Percentiles rank a stretch among this genome's conserved stretches.
phyloP scores from a whole-genome alignment of 116 monocot genomes.

The Dioscorea cayenensis region DNA sequence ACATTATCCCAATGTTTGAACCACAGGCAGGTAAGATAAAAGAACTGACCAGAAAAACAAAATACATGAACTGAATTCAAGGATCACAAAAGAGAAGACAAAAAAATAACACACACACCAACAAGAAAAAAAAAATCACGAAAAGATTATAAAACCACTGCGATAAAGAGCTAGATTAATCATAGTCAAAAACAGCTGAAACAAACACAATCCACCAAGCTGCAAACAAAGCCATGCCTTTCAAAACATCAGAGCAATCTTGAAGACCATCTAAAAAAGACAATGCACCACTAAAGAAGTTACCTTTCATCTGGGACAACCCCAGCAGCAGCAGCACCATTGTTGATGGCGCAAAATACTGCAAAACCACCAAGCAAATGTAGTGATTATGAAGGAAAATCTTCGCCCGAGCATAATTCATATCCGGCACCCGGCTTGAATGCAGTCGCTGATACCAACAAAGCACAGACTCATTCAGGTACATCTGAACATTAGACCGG shows the following conservation, averaged over 20 bases:
- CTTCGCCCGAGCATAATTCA: constrained; percentile 82
- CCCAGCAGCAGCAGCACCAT: constrained; percentile 59
- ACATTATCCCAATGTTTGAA: too few species aligned
- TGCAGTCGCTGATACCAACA: constrained; percentile 93
- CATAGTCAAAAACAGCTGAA: constrained; percentile 46
- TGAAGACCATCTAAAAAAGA: neutral
- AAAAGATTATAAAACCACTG: constrained; percentile 17
- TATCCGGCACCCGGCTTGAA: constrained; percentile 37
- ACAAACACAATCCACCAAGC: constrained; percentile 79
- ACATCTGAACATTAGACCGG: constrained; percentile 60
- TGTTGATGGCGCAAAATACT: constrained; percentile 59
- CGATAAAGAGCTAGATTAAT: constrained; percentile 42
- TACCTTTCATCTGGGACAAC: constrained; percentile 50
- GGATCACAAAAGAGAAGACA: too few species aligned
- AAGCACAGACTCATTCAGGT: constrained; percentile 77
- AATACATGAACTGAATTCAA: too few species aligned
- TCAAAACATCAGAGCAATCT: constrained; percentile 37
- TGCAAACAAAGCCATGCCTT: constrained; percentile 63
- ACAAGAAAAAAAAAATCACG: neutral
- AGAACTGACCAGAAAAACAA: too few species aligned
- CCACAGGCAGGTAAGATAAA: too few species aligned
- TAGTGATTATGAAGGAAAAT: constrained; percentile 77
- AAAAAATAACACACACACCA: too few species aligned
- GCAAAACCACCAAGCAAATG: constrained; percentile 48
- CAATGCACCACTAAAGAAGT: constrained; percentile 27